Evolutionary conservation across 345 rosid genomes (phyloP), one percentile per base, ranked within the genome.

Genomic region (Leavenworthia alabamica): DNA sequence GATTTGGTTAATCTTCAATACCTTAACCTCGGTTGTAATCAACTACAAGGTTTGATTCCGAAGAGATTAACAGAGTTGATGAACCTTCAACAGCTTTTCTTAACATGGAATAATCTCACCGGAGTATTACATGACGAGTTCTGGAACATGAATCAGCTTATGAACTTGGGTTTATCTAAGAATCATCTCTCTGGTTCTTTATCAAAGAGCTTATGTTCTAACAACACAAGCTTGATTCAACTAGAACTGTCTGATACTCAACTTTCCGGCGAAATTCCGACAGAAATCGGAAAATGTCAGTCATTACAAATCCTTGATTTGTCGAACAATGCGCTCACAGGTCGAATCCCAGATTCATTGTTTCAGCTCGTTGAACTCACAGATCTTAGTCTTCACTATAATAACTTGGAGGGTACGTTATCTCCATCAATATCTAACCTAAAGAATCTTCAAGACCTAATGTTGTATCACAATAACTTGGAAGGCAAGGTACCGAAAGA

Each of bases 41-140:
- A 70, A 29, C 68, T 92, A 27, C 76, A 49, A 23, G 93, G 93
- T 3, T 68, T 51, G 61, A 80, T 92, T 41, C 93, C 93, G 2
- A 24, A 56, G 33, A 84, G 75, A 73, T 66, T 91, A 33, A 78
- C 80, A 27, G 75, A 58, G 51, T 64, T 88, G 71, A 41, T 13
- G 58, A 79, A 75, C 68, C 92, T 91, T 7, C 55, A 68, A 58
- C 53, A 22, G 24, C 84, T 91, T 14, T 95, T 86, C 77, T 62
- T 91, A 52, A 86, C 98, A 1, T 29, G 22, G 11, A 91, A 88
- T 71, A 76, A 81, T 68, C 80, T 88, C 60, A 81, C 87, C 11
- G 95, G 98, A 47, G 66, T 62, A n/a, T 63, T 88, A 35, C 64
- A 52, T 36, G 75, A 83, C 47, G 62, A 62, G 14, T 67, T 51